phyloP scores from a whole-genome alignment of 805 yeast genomes.

The Ogataea siamensis region DNA sequence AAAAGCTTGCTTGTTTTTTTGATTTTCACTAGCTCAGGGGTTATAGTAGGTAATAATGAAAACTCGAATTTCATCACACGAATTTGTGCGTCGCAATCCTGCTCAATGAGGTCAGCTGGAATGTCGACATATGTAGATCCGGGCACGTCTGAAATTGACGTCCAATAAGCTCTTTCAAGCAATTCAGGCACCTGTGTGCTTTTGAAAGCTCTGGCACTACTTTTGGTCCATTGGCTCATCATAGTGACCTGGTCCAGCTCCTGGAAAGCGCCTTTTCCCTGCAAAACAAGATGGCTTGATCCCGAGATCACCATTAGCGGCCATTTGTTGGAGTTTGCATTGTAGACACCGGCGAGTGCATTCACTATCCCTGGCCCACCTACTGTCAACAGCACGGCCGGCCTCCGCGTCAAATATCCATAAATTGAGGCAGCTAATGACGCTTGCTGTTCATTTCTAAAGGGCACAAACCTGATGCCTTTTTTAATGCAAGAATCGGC shows the following conservation, averaged over 20 bases:
- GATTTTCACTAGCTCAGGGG: constrained; percentile 37
- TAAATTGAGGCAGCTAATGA: constrained; percentile 73
- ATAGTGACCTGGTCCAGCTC: constrained; percentile 63
- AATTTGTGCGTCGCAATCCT: constrained; percentile 7
- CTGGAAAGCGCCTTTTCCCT: constrained; percentile 64
- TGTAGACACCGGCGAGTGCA: constrained; percentile 64
- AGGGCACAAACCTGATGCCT: constrained; percentile 57
- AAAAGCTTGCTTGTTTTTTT: constrained; percentile 36
- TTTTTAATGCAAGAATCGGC: constrained; percentile 57
- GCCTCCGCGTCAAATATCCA: constrained; percentile 61
- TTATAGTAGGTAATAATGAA: neutral
- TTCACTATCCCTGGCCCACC: constrained; percentile 78
- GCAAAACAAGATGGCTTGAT: constrained; percentile 47
- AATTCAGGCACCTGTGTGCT: constrained; percentile 37
- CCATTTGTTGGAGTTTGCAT: constrained; percentile 60
- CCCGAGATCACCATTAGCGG: constrained; percentile 69
- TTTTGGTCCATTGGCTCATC: constrained; percentile 45
- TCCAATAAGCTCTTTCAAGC: constrained; percentile 46
- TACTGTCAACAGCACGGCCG: constrained; percentile 67
- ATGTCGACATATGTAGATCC: constrained; percentile 64
- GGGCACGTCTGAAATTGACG: constrained; percentile 47
- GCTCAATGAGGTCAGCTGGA: constrained; percentile 59
- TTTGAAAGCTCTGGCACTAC: constrained; percentile 37
- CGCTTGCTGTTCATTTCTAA: constrained; percentile 73
- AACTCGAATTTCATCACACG: constrained; percentile 14